phyloP scores from a whole-genome alignment of 2,329 filamentous ascomycete species.

The Juglanconis sp. region DNA sequence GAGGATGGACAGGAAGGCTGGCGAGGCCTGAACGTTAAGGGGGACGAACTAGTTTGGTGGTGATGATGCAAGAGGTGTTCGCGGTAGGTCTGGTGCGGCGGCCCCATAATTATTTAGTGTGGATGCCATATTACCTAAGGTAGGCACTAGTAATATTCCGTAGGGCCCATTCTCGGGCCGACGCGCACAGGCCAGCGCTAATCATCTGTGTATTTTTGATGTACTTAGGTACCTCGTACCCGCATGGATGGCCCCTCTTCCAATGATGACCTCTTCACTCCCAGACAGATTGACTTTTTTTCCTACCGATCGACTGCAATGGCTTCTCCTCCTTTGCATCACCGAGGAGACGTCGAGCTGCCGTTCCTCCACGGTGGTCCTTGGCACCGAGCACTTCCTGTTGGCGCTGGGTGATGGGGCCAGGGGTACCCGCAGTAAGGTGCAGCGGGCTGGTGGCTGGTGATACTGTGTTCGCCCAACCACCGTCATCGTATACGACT shows the following conservation, averaged over 20 bases:
- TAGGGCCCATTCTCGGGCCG: conserved; percentile 6
- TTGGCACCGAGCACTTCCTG: not conserved
- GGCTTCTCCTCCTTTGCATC: not conserved
- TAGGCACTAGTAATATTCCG: not conserved
- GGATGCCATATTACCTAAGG: no score
- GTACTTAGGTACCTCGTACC: no score
- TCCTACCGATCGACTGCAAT: not conserved
- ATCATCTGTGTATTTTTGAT: not conserved
- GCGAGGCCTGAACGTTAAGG: no score
- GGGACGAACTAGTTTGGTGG: no score
- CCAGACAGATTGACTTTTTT: not conserved
- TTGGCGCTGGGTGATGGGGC: not conserved
- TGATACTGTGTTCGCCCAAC: conserved; percentile 13
- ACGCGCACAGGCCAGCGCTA: conserved; percentile 12
- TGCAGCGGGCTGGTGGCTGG: conserved; percentile 14
- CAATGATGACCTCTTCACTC: not conserved
- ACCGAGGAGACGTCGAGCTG: no score
- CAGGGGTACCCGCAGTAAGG: not conserved
- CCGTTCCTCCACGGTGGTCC: not conserved
- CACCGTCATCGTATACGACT: conserved; percentile 11
- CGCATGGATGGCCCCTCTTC: not conserved
- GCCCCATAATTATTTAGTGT: no score
- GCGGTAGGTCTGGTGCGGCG: no score
- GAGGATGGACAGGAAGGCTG: no score
- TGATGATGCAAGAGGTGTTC: no score